phyloP scores from a whole-genome alignment of 2,329 filamentous ascomycete species.

The Colletotrichum sublineola region DNA sequence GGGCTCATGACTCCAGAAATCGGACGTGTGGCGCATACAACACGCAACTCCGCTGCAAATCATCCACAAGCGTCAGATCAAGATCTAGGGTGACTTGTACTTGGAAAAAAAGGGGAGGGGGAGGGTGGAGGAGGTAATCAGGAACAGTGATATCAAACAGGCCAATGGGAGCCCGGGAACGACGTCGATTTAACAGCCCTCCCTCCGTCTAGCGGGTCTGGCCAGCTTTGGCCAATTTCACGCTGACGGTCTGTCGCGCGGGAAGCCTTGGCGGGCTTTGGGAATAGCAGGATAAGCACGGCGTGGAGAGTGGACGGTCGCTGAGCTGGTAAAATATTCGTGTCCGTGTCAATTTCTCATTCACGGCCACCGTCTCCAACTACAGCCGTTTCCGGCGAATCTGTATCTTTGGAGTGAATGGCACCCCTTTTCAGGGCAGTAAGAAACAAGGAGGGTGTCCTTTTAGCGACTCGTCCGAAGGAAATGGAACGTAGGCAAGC shows the following conservation, averaged over 20 bases:
- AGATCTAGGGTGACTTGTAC: not conserved
- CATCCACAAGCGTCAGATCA: not conserved
- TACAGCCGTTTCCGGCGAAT: slow-evolving; percentile 4
- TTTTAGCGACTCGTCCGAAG: not conserved
- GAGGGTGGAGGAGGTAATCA: not conserved
- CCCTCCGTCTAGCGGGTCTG: not conserved
- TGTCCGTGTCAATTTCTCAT: not conserved
- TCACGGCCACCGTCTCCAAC: not conserved
- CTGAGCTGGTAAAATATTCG: not conserved
- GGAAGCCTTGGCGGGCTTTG: slow-evolving; percentile 5
- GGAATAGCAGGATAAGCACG: not conserved
- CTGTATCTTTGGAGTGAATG: not conserved
- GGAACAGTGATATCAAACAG: not conserved
- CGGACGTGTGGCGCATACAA: not conserved
- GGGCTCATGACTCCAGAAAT: not conserved
- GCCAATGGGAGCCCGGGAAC: not conserved
- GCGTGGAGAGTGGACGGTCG: not conserved
- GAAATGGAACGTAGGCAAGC: not conserved
- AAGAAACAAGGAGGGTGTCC: not conserved
- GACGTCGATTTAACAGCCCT: no score
- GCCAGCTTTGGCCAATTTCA: not conserved
- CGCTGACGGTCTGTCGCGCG: not conserved
- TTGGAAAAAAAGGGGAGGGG: not conserved
- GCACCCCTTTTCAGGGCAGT: not conserved
- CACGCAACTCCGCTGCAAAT: not conserved